Evolutionary conservation across 768 basidiomycete species (phyloP).

Genomic region (Tulasnella sp.): DNA sequence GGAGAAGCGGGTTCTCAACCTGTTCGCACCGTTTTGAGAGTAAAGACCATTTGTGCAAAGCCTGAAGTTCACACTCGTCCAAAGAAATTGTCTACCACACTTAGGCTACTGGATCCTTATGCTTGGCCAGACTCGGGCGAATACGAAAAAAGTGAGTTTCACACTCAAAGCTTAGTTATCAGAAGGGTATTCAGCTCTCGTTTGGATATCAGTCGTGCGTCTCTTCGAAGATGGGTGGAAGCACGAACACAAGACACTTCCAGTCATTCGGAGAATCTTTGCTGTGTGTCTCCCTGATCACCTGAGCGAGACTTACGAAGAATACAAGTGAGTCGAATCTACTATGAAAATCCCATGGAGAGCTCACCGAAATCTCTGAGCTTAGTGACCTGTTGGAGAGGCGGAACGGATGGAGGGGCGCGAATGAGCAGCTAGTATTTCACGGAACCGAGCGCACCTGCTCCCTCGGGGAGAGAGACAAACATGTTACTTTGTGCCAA

Average conservation of each 20-base stretch:
- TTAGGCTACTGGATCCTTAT: neutral
- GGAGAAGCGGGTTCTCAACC: too few species aligned
- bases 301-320: neutral
- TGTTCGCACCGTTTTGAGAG: too few species aligned
- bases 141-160: neutral
- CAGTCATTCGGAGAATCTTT: neutral
- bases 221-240: conserved; percentile 1
- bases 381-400: neutral
- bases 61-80: neutral
- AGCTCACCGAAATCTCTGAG: neutral
- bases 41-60: too few species aligned
- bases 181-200: neutral
- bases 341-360: neutral
- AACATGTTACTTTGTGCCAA: neutral
- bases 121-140: neutral
- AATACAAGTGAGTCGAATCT: neutral
- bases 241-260: neutral
- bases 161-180: neutral
- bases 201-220: neutral
- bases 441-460: neutral
- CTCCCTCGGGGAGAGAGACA: neutral
- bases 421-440: neutral
- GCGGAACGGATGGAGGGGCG: neutral
- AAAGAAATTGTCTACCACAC: neutral
- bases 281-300: neutral